Evolutionary conservation across 129 eudicot species (phyloP), one percentile per base, ranked within the genome.

Genomic region (Glebionis coronaria): DNA sequence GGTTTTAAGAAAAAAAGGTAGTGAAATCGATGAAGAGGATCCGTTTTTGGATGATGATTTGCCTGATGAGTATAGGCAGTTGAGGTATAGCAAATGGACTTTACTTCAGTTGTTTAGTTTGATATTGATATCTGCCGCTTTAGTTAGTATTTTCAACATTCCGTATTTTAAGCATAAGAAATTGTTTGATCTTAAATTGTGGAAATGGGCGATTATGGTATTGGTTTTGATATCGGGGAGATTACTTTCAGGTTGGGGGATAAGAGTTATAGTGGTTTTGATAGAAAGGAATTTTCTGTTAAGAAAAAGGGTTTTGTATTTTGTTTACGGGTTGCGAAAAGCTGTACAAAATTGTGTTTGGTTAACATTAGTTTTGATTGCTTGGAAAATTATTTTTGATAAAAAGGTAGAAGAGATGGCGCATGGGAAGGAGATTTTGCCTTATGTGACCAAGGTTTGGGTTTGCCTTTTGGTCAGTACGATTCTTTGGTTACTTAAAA

Each of bases 311-410:
- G 35, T 29, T 29, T 29, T 29, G 35, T 0, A 29, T 29, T 29
- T 29, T 29, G 35, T 29, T 29, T 29, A 29, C 5, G 35, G 35
- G 35, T 3, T 29, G 4, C 5, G 35, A 29, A 29, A 29, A 29
- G 35, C 35, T 3, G 6, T 4, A 4, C 4, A 29, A 29, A 29
- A 29, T 4, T 29, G 35, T 29, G 5, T 29, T 29, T 29, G 35
- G 4, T 29, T 3, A 0, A 29, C 35, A 3, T 29, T 29, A 3
- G 5, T 29, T 29, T 29, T 29, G 35, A 29, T 29, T 29, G 35
- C 89, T 38, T 90, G 97, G 95, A 70, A 73, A 29, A 53, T 56
- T 13, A 78, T 90, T 53, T 82, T 90, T 42, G 79, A 83, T 56
- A 4, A 67, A 61, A 83, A 49, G 38, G 85, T 84, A 0, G 86